Evolutionary conservation across 106 monocot species (phyloP), one percentile per base, ranked within the genome.

Genomic region (Amphibolis antarctica): DNA sequence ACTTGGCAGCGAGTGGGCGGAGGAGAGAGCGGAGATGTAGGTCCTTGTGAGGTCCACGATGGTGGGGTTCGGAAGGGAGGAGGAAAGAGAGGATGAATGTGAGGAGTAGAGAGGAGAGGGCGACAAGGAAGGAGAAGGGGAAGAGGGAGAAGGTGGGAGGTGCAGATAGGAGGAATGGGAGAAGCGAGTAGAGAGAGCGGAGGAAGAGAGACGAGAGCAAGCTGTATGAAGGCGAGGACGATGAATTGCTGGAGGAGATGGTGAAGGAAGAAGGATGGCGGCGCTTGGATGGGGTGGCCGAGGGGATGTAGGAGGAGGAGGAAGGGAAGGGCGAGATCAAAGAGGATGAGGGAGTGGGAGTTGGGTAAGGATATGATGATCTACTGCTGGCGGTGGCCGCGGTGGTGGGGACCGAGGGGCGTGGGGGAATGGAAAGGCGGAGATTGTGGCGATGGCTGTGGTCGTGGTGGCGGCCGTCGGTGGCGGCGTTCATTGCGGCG

Each of bases 1-100:
- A 75, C 36, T 74, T 74, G 36, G 57, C 55, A 43, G 72, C 61
- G 59, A 77, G 70, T 13, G 60, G 63, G 54, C 61, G 73, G 55
- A 74, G 63, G 23, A 59, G 66, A 45, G 66, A 60, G 23, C 65
- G 57, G 14, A 42, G 62, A 47, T 55, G 29, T 31, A 24, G 36
- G 28, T 63, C 50, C 29, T 31, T 21, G 47, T 17, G 23, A 51
- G 63, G 50, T 44, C 53, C 44, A 69, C 28, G 76, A 53, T 31
- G 28, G 61, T 19, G 61, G 36, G 59, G 64, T 42, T 55, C 49
- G 45, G 53, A 50, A 60, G 69, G 56, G 24, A 48, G 60, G 44
- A 74, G 65, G 66, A 56, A 23, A 26, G 55, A 24, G 66, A 55
- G 50, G 46, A 59, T 22, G 63, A 59, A 42, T 69, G 45, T 53